These are phyloP conservation scores for Neurospora sp. DNA, from an alignment of 495 filamentous ascomycete species.

Conservation along the genomic window DNA sequence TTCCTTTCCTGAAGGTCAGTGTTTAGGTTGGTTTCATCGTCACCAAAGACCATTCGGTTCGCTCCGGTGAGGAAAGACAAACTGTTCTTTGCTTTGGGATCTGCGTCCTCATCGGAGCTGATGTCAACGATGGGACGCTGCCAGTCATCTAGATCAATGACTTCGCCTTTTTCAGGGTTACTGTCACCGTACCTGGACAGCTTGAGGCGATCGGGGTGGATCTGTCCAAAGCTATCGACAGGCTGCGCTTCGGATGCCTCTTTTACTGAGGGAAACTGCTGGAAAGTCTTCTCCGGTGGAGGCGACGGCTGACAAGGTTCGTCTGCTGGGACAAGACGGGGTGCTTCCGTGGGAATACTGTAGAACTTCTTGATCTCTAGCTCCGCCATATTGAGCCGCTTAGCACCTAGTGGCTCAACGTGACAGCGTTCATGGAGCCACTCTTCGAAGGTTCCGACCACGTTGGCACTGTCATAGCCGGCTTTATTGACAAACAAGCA, in stretches of 20 bases:
- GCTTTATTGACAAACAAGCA: constrained; percentile 1
- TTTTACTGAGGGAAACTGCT: not conserved
- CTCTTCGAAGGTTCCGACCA: constrained; percentile 16
- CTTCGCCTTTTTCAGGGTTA: not conserved
- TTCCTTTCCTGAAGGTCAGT: not conserved
- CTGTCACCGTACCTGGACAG: constrained; percentile 1
- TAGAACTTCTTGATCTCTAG: constrained; percentile 11
- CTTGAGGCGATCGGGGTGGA: constrained; percentile 14
- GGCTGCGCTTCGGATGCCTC: not conserved
- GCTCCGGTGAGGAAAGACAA: constrained; percentile 13
- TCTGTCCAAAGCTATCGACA: constrained; percentile 1
- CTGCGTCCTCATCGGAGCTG: not conserved
- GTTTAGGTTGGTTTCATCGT: not conserved
- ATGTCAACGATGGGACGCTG: not conserved
- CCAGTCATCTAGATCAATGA: constrained; percentile 1
- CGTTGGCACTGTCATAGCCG: constrained; percentile 3
- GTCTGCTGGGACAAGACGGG: not conserved
- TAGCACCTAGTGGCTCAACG: constrained; percentile 9
- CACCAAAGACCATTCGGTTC: constrained; percentile 8
- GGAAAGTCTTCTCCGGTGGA: not conserved
- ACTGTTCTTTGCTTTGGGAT: not conserved
- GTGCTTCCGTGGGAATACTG: not conserved
- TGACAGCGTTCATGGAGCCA: constrained; percentile 16
- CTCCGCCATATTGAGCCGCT: constrained; percentile 17
- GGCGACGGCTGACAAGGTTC: not conserved